phyloP scores from a whole-genome alignment of 1,284 basidiomycete species.

The Earliella scabrosa region DNA sequence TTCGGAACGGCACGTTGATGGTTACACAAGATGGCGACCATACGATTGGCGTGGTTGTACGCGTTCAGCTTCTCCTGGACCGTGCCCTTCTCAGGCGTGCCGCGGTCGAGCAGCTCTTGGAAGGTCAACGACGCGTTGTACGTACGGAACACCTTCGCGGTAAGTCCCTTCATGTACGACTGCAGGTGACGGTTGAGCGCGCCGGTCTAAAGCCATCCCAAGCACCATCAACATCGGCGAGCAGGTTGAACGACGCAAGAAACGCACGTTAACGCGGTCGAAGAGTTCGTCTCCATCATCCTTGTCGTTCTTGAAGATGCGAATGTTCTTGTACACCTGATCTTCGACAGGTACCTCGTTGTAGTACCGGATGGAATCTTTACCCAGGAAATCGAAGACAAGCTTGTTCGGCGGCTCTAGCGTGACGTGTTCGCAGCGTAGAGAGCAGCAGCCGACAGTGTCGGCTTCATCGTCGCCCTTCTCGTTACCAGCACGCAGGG shows the following conservation, averaged over 20 bases:
- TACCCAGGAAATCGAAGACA: conserved; percentile 95
- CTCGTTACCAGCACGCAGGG: conserved; percentile 96
- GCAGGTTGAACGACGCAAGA: neutral
- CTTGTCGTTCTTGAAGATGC: conserved; percentile 82
- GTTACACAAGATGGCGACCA: conserved; percentile 96
- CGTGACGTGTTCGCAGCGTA: conserved; percentile 95
- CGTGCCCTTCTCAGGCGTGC: conserved; percentile 72
- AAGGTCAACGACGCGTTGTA: conserved; percentile 97
- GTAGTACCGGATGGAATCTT: conserved; percentile 97
- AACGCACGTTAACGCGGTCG: conserved; percentile 86
- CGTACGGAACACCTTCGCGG: conserved; percentile 98
- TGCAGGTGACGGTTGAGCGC: conserved; percentile 89
- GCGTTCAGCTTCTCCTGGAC: conserved; percentile 93
- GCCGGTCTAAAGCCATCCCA: conserved; percentile 61
- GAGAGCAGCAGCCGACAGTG: conserved; percentile 95
- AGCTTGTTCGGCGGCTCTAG: conserved; percentile 85
- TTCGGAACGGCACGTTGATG: conserved; percentile 95
- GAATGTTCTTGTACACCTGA: conserved; percentile 59
- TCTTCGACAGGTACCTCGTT: conserved; percentile 86
- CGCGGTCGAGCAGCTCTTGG: conserved; percentile 83
- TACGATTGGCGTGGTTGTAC: conserved; percentile 94
- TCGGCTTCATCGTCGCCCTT: conserved; percentile 98
- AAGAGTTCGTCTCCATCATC: conserved; percentile 89
- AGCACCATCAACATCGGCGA: neutral
- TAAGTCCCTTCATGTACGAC: conserved; percentile 93